Percentiles rank a stretch among this genome's conserved stretches.
Conservation (phyloP, 192 early-diverging fungal species). For the Coemansia sp. region DNA sequence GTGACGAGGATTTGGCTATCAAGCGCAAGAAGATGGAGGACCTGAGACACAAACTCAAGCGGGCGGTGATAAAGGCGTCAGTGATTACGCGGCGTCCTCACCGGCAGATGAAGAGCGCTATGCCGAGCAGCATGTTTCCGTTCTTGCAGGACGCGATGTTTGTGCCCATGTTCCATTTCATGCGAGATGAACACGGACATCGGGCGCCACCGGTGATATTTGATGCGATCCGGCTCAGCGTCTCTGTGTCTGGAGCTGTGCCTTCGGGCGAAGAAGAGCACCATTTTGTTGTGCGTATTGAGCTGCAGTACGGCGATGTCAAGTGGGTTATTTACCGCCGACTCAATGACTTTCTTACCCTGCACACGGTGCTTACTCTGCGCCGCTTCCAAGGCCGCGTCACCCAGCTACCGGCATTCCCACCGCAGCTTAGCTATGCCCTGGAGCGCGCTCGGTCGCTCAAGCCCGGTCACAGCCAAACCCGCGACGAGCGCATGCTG, state of each 20-base stretch:
- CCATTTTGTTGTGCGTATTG: slow-evolving; percentile 68
- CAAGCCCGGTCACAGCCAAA: slow-evolving; percentile 32
- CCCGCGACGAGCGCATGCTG: slow-evolving; percentile 23
- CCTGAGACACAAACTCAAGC: slow-evolving; percentile 40
- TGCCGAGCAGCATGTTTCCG: slow-evolving; percentile 44
- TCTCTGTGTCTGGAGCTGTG: slow-evolving; percentile 17
- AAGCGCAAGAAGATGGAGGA: slow-evolving; percentile 38
- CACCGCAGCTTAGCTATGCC: slow-evolving; percentile 49
- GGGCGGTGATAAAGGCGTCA: slow-evolving; percentile 51
- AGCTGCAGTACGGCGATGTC: slow-evolving; percentile 73
- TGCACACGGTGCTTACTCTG: slow-evolving; percentile 64
- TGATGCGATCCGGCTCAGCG: slow-evolving; percentile 50
- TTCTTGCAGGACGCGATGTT: slow-evolving; percentile 57
- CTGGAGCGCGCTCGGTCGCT: slow-evolving; percentile 40
- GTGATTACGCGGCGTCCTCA: slow-evolving; percentile 44
- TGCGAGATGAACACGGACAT: slow-evolving; percentile 55
- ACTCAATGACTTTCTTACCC: slow-evolving; percentile 65
- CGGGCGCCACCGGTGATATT: slow-evolving; percentile 56
- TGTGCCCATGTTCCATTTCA: slow-evolving; percentile 57
- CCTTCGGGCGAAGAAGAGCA: slow-evolving; percentile 22
- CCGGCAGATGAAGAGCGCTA: slow-evolving; percentile 44
- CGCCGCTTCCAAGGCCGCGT: slow-evolving; percentile 54
- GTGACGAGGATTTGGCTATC: slow-evolving; percentile 24
- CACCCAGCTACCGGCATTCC: slow-evolving; percentile 45
- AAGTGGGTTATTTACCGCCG: slow-evolving; percentile 74